These are phyloP conservation scores for Pseudozyma tsukubaensis DNA, from an alignment of 1,284 basidiomycete genomes.

Conservation along the genomic window DNA sequence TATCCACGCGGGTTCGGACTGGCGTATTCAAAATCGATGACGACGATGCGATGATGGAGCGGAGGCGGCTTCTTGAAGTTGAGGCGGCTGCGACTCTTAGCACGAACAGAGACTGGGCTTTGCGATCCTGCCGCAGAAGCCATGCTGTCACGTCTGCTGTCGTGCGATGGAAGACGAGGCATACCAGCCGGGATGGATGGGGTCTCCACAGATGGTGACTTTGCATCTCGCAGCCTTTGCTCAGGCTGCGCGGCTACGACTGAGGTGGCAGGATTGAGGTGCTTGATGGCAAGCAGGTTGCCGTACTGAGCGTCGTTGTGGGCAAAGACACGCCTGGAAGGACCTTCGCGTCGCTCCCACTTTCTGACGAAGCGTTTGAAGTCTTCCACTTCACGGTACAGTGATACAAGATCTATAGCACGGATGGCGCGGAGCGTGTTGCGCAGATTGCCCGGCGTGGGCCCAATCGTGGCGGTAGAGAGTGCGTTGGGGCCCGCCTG, in stretches of 20 bases:
- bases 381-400: slow-evolving; percentile 55
- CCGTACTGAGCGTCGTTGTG: slow-evolving; percentile 67
- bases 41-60: slow-evolving; percentile 63
- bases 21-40: slow-evolving; percentile 67
- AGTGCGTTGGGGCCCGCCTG: slow-evolving; percentile 23
- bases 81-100: slow-evolving; percentile 38
- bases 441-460: slow-evolving; percentile 45
- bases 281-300: slow-evolving; percentile 62
- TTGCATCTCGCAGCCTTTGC: slow-evolving; percentile 27
- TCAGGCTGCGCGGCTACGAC: slow-evolving; percentile 13
- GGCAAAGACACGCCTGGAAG: slow-evolving; percentile 60
- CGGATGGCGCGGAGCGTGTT: slow-evolving; percentile 54
- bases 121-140: slow-evolving; percentile 21
- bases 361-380: slow-evolving; percentile 60
- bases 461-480: slow-evolving; percentile 33
- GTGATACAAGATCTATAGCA: slow-evolving; percentile 57
- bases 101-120: slow-evolving; percentile 28
- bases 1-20: slow-evolving; percentile 63
- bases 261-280: slow-evolving; percentile 9
- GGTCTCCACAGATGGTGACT: slow-evolving; percentile 20
- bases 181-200: slow-evolving; percentile 50
- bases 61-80: slow-evolving; percentile 33
- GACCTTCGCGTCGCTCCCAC: slow-evolving; percentile 61
- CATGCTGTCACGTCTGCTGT: slow-evolving; percentile 31
- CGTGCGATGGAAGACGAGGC: slow-evolving; percentile 41